Conservation (phyloP, 192 early-diverging fungal genomes). For the Entomortierella chlamydospora region DNA sequence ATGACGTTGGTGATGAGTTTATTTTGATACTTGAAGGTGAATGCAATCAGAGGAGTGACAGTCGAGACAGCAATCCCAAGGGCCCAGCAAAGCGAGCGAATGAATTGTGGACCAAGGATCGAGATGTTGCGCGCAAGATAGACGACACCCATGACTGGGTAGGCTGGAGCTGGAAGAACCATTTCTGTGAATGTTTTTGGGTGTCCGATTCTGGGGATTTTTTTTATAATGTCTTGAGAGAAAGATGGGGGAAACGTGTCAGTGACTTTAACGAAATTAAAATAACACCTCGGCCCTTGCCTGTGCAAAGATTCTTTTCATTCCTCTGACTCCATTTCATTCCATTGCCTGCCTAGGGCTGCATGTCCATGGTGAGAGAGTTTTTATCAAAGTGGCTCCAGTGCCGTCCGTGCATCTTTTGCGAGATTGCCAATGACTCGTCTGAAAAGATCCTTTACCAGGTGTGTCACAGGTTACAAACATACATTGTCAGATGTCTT, state of each 20-base stretch:
- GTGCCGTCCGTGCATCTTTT: conserved; percentile 12
- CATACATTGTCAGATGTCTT: neutral
- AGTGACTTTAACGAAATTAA: too few relatives aligned
- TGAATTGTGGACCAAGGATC: conserved; percentile 40
- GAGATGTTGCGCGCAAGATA: conserved; percentile 47
- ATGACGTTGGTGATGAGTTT: conserved; percentile 42
- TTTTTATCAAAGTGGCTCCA: neutral
- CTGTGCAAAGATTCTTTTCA: too few relatives aligned
- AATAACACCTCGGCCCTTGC: too few relatives aligned
- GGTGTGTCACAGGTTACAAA: conserved; percentile 2
- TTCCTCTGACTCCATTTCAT: too few relatives aligned
- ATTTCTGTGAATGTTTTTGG: neutral
- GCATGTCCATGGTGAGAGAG: neutral
- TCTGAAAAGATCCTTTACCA: conserved; percentile 10
- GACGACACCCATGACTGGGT: conserved; percentile 48
- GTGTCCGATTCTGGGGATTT: too few relatives aligned
- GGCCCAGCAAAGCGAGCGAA: conserved; percentile 49
- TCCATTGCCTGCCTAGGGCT: too few relatives aligned
- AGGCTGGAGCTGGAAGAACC: conserved; percentile 49
- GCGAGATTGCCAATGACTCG: conserved; percentile 13
- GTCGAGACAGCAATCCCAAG: conserved; percentile 47
- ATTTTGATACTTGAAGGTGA: conserved; percentile 50
- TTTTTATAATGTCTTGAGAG: neutral
- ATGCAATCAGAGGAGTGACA: conserved; percentile 41
- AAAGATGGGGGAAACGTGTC: too few relatives aligned